Evolutionary conservation across 768 basidiomycete genomes (phyloP).

Genomic region (Mycena epipterygia): DNA sequence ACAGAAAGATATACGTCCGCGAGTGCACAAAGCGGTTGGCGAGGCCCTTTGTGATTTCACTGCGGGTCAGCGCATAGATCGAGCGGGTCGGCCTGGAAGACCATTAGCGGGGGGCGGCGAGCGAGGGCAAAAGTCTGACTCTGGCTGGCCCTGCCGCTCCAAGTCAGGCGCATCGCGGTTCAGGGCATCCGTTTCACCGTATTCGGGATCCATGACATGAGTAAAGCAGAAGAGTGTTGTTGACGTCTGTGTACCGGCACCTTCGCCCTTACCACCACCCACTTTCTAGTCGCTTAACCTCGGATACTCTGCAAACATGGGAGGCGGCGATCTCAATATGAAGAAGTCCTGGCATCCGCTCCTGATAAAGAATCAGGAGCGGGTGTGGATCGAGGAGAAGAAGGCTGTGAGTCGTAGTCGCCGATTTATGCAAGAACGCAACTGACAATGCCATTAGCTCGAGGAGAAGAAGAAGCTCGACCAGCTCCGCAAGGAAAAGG

Average conservation of each 20-base stretch:
- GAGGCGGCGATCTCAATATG: constrained; percentile 99
- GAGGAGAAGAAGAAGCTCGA: constrained; percentile 99
- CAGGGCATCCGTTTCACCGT: constrained; percentile 52
- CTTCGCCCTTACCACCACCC: constrained; percentile 21
- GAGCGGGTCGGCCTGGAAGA: constrained; percentile 76
- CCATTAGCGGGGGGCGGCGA: constrained; percentile 30
- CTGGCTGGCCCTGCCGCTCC: constrained; percentile 38
- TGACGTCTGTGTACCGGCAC: constrained; percentile 1
- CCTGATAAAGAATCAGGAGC: constrained; percentile 98
- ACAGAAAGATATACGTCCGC: constrained; percentile 87
- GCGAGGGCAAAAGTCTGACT: constrained; percentile 42
- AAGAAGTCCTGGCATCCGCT: constrained; percentile 99
- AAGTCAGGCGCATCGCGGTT: constrained; percentile 45
- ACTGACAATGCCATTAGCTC: constrained; percentile 65
- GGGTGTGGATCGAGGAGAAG: constrained; percentile 99
- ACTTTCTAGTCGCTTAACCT: too few relatives aligned
- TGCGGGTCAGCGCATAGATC: constrained; percentile 86
- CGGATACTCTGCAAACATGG: constrained; percentile 77
- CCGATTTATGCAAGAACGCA: neutral
- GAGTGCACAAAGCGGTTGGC: constrained; percentile 94
- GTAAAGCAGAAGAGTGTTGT: neutral
- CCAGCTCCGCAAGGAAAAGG: constrained; percentile 96
- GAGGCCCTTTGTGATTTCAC: constrained; percentile 86
- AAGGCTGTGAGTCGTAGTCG: constrained; percentile 79
- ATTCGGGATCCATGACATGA: constrained; percentile 48